These are phyloP conservation scores for Cruciata laevipes DNA, from an alignment of 257 asterid genomes.

Conservation along the genomic window DNA sequence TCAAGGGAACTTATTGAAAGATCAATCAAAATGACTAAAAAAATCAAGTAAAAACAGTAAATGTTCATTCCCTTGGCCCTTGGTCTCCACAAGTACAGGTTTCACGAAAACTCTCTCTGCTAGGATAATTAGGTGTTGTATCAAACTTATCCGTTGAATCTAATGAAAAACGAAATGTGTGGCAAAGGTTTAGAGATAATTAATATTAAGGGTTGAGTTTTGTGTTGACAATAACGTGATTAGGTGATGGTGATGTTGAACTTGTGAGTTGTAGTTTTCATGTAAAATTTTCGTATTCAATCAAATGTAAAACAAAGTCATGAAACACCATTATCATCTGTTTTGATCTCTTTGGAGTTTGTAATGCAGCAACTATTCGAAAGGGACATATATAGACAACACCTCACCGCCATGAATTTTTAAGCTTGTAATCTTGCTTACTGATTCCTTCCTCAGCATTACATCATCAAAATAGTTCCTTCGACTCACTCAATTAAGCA, in stretches of 20 bases:
- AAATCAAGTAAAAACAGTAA: too few species aligned
- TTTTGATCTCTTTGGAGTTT: background rate
- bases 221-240: background rate
- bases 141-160: too few species aligned
- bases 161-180: too few species aligned
- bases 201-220: too few species aligned
- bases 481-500: too few species aligned
- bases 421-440: background rate
- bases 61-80: too few species aligned
- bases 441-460: constrained; percentile 6
- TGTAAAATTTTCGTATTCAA: background rate
- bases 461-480: constrained; percentile 6
- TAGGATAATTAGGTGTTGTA: too few species aligned
- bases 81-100: too few species aligned
- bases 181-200: too few species aligned
- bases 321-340: background rate
- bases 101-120: too few species aligned
- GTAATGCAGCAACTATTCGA: background rate
- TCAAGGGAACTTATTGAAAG: too few species aligned
- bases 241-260: background rate
- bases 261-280: background rate
- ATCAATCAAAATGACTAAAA: too few species aligned
- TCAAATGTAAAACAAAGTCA: background rate
- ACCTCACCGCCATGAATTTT: background rate
- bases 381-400: background rate